Percentiles rank a stretch among this genome's conserved stretches.
These are phyloP conservation scores for Leccinum subtestaceum DNA, from an alignment of 768 basidiomycete species.

Conservation along the genomic window DNA sequence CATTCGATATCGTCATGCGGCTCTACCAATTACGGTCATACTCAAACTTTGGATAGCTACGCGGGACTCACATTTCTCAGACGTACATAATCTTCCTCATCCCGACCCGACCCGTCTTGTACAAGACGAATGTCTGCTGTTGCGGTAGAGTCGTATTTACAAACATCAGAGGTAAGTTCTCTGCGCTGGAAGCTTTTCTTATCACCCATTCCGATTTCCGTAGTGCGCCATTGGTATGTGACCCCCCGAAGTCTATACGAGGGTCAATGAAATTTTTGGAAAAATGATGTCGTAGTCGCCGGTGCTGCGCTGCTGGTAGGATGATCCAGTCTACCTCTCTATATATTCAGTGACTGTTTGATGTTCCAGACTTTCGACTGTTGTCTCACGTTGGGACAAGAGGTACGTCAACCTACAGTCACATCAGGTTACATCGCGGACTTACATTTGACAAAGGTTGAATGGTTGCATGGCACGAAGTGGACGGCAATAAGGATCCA, in stretches of 20 bases:
- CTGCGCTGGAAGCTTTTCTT: not conserved
- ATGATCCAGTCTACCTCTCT: not conserved
- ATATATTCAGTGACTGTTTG: not conserved
- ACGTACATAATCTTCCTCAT: not conserved
- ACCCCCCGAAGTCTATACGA: not conserved
- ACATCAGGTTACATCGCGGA: not conserved
- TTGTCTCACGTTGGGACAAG: constrained; percentile 15
- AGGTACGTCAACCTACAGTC: constrained; percentile 2
- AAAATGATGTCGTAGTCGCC: constrained; percentile 6
- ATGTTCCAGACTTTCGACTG: constrained; percentile 15
- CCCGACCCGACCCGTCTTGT: not conserved
- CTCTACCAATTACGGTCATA: not conserved
- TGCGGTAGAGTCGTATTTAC: constrained; percentile 14
- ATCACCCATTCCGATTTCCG: not conserved
- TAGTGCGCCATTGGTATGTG: constrained; percentile 14
- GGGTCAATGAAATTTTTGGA: not conserved
- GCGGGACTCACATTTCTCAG: not conserved
- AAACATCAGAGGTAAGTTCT: constrained; percentile 10
- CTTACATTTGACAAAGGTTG: constrained; percentile 8
- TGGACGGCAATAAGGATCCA: constrained; percentile 19
- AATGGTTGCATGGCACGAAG: constrained; percentile 15
- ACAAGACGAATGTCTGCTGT: constrained; percentile 10
- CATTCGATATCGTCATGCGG: not conserved
- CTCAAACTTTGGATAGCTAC: not conserved
- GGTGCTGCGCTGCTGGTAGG: constrained; percentile 15